Evolutionary conservation across 371 early-diverging fungal genomes (phyloP).

Genomic region (Lichtheimia ramosa): DNA sequence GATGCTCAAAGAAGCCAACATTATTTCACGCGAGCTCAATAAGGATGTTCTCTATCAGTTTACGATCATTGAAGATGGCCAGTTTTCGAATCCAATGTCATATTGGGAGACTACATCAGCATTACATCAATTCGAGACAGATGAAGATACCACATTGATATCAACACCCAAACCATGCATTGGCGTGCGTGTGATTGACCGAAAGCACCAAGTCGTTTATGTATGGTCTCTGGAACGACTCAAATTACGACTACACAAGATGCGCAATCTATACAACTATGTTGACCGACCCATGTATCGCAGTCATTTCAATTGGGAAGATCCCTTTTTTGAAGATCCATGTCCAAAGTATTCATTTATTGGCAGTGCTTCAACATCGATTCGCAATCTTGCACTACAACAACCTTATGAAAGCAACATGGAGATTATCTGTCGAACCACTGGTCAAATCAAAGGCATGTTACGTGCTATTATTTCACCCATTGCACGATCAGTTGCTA

Average conservation of each 20-base stretch:
- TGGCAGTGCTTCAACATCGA: constrained; percentile 58
- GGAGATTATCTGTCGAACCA: constrained; percentile 58
- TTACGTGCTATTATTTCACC: constrained; percentile 50
- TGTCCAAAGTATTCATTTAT: constrained; percentile 66
- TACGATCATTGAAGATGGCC: constrained; percentile 62
- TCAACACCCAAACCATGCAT: constrained; percentile 49
- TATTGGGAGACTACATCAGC: constrained; percentile 63
- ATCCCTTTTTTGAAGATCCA: constrained; percentile 67
- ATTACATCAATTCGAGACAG: constrained; percentile 54
- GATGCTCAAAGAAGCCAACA: constrained; percentile 84
- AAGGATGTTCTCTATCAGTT: constrained; percentile 83
- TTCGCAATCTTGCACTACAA: constrained; percentile 52
- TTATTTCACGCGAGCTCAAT: constrained; percentile 77
- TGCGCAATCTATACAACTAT: constrained; percentile 75
- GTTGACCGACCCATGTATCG: constrained; percentile 69
- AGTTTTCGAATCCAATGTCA: constrained; percentile 49
- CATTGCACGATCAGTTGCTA: constrained; percentile 38
- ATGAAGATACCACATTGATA: constrained; percentile 52
- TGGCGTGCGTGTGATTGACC: constrained; percentile 71
- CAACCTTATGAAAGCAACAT: constrained; percentile 52
- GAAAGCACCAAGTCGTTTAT: constrained; percentile 65
- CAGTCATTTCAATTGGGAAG: constrained; percentile 69
- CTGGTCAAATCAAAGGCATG: constrained; percentile 53
- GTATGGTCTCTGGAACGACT: constrained; percentile 75
- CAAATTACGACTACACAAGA: constrained; percentile 61